Conservation (phyloP, 116 monocot genomes). For the Posidonia oceanica region DNA sequence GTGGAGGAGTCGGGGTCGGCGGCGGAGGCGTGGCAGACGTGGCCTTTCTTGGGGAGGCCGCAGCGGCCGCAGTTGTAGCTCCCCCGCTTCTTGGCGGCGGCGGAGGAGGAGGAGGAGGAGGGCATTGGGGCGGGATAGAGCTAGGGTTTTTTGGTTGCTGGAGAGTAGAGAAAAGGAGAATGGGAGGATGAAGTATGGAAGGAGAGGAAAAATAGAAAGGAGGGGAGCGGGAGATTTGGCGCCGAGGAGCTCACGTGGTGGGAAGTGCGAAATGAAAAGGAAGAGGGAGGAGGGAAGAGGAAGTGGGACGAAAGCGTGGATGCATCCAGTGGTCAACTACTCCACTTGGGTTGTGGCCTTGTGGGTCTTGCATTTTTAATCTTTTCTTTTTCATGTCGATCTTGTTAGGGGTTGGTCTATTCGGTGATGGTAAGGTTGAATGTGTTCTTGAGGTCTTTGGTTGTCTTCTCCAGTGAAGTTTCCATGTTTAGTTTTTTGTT, state of each 20-base stretch:
- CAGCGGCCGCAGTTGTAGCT: slow-evolving; percentile 99
- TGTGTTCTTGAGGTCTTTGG: too few relatives aligned
- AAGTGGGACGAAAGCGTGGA: background rate
- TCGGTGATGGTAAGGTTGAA: too few relatives aligned
- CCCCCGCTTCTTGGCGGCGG: slow-evolving; percentile 57
- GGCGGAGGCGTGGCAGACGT: slow-evolving; percentile 38
- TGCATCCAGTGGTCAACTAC: too few relatives aligned
- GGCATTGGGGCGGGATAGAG: slow-evolving; percentile 9
- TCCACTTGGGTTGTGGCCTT: too few relatives aligned
- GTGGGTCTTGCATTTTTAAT: too few relatives aligned
- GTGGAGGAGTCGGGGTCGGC: slow-evolving; percentile 12
- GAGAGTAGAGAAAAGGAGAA: background rate
- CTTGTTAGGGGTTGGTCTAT: too few relatives aligned
- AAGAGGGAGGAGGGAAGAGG: background rate
- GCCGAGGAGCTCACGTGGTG: slow-evolving; percentile 22
- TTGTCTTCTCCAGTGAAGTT: too few relatives aligned
- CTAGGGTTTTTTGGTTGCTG: background rate
- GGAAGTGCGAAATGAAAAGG: background rate
- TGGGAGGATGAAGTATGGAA: background rate
- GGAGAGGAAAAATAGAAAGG: slow-evolving; percentile 4
- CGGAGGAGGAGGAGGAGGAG: slow-evolving; percentile 12
- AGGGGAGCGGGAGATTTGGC: slow-evolving; percentile 46
- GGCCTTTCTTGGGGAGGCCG: slow-evolving; percentile 92
- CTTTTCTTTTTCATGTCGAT: too few relatives aligned
- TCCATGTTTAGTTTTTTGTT: too few relatives aligned